phyloP scores from a whole-genome alignment of 345 rosid species.

The Hypericum androsaemum region DNA sequence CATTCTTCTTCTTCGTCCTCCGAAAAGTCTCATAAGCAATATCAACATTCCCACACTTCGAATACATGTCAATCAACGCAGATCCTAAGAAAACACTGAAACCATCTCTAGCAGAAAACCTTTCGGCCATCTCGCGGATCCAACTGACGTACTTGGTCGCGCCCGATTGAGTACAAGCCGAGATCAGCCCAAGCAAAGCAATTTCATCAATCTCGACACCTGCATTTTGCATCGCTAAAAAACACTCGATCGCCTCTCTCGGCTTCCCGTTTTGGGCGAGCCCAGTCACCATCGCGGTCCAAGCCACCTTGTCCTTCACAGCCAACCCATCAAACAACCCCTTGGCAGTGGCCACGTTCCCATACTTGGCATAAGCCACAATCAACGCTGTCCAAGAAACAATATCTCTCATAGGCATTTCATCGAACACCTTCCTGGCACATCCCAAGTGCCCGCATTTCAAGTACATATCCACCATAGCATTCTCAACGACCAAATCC shows the following conservation, averaged over 20 bases:
- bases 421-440: conserved; percentile 56
- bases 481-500: conserved; percentile 58
- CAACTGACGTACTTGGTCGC: conserved; percentile 42
- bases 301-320: conserved; percentile 52
- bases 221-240: conserved; percentile 46
- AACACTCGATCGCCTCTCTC: conserved; percentile 45
- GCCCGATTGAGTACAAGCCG: conserved; percentile 80
- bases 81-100: conserved; percentile 56
- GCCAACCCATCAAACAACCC: conserved; percentile 39
- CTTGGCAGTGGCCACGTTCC: conserved; percentile 49
- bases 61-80: conserved; percentile 71
- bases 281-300: conserved; percentile 77
- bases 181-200: conserved; percentile 49
- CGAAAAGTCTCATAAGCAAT: conserved; percentile 50
- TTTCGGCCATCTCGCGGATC: conserved; percentile 32
- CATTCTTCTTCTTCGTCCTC: conserved; percentile 47
- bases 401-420: conserved; percentile 52
- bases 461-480: conserved; percentile 50
- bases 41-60: conserved; percentile 67
- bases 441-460: conserved; percentile 42
- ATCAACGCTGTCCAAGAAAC: conserved; percentile 67
- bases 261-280: conserved; percentile 69
- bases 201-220: conserved; percentile 47
- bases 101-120: conserved; percentile 24
- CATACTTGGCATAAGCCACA: conserved; percentile 38